Evolutionary conservation across 192 early-diverging fungal species (phyloP), one percentile per base, ranked within the genome.

Genomic region (Coemansia sp.): DNA sequence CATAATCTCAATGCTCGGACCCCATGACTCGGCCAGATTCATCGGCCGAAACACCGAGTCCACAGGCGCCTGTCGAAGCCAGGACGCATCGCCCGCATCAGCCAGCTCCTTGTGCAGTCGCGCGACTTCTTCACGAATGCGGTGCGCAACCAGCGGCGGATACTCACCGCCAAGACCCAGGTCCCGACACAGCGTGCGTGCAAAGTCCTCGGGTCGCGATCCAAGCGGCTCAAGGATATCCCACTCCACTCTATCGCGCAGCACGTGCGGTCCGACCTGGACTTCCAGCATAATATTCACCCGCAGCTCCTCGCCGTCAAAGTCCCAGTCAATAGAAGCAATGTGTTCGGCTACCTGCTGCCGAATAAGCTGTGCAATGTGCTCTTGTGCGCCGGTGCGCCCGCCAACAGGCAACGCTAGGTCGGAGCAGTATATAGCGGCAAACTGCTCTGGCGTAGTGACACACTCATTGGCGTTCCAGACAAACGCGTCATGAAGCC

Each of bases 241-340:
- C 95, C 95, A 97, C 83, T 96, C 94, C 62, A 97, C 89, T 9
- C 88, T 85, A 69, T 97, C 95, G n/a, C 88, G 79, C 38, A 94
- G 70, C 67, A 92, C 86, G 17, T 90, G 73, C 48, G 87, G 74
- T 20, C 92, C 94, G 1, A 94, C 89, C 68, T 96, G 88, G 17
- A 96, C 60, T 75, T 96, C 93, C 25, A 96, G 78, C 85, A 91
- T 69, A 11, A 83, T 44, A 34, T 75, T 73, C 1, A 75, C 78
- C 6, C 78, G 73, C 55, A 81, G 66, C 67, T 81, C 78, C 21
- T 57, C 57, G 28, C 74, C 77, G 31, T 51, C 57, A 52, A 73
- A 78, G 23, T 69, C 66, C 56, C 64, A 69, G 25, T 74, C 74
- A 15, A 26, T 57, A 10, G 65, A 59, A 11, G 81, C 70, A 5